phyloP scores from a whole-genome alignment of 768 basidiomycete genomes.

The Mycena filopes region DNA sequence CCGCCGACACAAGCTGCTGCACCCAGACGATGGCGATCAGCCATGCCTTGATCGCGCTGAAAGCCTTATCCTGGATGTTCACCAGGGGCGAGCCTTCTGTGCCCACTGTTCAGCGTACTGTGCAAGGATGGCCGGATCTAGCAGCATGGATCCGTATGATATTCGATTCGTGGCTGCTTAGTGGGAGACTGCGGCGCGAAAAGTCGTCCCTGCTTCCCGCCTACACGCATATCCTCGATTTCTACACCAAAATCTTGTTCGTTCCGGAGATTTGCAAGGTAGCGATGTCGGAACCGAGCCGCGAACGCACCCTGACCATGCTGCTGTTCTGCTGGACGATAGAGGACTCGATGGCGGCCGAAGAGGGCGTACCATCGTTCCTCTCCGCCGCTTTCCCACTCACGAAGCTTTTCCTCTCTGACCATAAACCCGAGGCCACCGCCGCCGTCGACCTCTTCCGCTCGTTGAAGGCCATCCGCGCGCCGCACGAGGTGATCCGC shows the following conservation, averaged over 20 bases:
- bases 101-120: background rate
- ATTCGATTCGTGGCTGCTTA: background rate
- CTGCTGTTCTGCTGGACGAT: no score
- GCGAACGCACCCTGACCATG: no score
- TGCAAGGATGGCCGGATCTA: constrained; percentile 5
- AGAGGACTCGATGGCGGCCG: background rate
- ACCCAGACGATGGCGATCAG: background rate
- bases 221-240: no score
- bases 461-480: background rate
- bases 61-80: background rate
- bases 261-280: no score
- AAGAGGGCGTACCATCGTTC: background rate
- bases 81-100: no score
- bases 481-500: no score
- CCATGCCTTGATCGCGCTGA: background rate
- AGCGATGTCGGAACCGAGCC: no score
- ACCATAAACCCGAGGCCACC: no score
- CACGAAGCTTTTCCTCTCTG: no score
- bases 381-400: no score
- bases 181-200: background rate
- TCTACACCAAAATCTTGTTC: no score
- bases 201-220: no score
- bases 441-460: background rate
- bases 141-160: background rate
- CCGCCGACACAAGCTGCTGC: background rate